phyloP scores from a whole-genome alignment of 2,329 filamentous ascomycete genomes.

The Alternaria brassicae region DNA sequence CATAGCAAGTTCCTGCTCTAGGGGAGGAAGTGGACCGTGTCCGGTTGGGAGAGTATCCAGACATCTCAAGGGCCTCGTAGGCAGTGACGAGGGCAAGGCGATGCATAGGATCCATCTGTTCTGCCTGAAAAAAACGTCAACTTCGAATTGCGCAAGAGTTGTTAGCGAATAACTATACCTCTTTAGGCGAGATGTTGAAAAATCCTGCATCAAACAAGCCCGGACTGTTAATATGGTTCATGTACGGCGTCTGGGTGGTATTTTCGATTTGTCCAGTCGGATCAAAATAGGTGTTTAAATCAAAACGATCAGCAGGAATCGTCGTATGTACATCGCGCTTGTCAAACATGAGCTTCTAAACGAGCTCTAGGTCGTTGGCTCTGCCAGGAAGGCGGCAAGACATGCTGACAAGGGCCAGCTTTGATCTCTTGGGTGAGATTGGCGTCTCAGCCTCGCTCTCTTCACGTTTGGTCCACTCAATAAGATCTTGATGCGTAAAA shows the following conservation, averaged over 20 bases:
- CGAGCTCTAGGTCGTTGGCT: not conserved
- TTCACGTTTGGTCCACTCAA: not conserved
- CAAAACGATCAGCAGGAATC: not conserved
- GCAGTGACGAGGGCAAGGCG: conserved; percentile 33
- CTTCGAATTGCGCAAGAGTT: too few species aligned
- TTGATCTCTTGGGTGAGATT: not conserved
- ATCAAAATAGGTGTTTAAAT: not conserved
- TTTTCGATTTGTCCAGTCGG: not conserved
- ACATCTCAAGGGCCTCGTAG: conserved; percentile 29
- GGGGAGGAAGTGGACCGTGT: conserved; percentile 38
- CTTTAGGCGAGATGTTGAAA: conserved; percentile 38
- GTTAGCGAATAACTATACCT: too few species aligned
- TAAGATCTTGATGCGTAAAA: not conserved
- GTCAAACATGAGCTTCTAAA: not conserved
- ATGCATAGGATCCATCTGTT: conserved; percentile 33
- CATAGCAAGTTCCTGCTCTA: conserved; percentile 45
- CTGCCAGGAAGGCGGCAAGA: not conserved
- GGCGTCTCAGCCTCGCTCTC: not conserved
- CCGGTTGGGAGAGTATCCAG: conserved; percentile 34
- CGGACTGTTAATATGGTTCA: conserved; percentile 26
- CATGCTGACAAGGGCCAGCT: not conserved
- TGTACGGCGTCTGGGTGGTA: not conserved
- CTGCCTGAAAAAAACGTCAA: conserved; percentile 20
- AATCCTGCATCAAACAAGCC: conserved; percentile 37
- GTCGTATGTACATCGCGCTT: not conserved